Evolutionary conservation across 805 yeast genomes (phyloP), one percentile per base, ranked within the genome.

Genomic region (Kazachstania viticola): DNA sequence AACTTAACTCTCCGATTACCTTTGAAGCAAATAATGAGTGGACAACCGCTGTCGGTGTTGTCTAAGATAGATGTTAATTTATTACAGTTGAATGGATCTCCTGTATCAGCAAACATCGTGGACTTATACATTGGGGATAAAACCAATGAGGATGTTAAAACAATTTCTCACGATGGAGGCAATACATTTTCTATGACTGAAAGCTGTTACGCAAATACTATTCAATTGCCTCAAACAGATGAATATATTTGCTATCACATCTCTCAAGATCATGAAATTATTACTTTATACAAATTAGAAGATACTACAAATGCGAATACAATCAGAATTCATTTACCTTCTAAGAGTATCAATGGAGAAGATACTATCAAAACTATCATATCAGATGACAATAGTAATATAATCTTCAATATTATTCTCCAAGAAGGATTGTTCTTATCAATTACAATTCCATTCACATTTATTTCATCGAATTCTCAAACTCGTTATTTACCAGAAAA

Each of bases 221-320:
- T 53, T 3, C 32, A 37, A 14, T 23, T 46, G 11, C 25, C 39
- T 1, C 7, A 19, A 8, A 37, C 39, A 22, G 40, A 39, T 12
- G 45, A 46, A 15, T 40, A 44, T 19, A 29, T 54, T n/a, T 40
- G 49, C 21, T 53, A 46, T 23, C 56, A 52, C 19, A 31, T 54
- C 14, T 44, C 52, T 7, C 22, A 36, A 16, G 41, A 44, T 21
- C 44, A 30, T 29, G 27, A 45, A 3, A 32, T 31, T 3, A 28
- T 54, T 12, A 42, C 49, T 5, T 27, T 54, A 14, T 53, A 52
- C 31, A 35, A 48, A 9, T 21, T 54, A 25, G 42, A 42, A 9
- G 38, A 39, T 24, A 33, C 40, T 9, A 32, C 27, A 16, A 24
- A 31, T 7, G 46, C 45, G 9, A 51, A 40, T 28, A 45, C 53